phyloP scores from a whole-genome alignment of 371 early-diverging fungal species.

The Globomyces sp. region DNA sequence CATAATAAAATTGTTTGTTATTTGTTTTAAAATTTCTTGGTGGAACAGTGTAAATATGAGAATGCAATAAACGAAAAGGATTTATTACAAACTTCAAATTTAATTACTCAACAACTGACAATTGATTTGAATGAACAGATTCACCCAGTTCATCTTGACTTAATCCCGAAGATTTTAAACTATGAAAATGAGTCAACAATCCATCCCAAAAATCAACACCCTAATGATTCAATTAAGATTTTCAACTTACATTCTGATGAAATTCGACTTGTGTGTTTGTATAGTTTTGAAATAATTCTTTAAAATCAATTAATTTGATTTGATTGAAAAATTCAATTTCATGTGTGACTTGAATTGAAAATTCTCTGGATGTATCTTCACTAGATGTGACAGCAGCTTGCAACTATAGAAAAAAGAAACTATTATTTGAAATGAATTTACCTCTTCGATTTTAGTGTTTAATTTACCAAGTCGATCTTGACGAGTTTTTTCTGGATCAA shows the following conservation, averaged over 20 bases:
- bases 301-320: constrained; percentile 79
- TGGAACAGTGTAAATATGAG: no score
- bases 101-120: no score
- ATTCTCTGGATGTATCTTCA: constrained; percentile 63
- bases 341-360: constrained; percentile 74
- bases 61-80: no score
- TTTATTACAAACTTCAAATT: no score
- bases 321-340: constrained; percentile 78
- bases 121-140: no score
- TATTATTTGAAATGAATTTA: constrained; percentile 23
- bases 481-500: constrained; percentile 78
- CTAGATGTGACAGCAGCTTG: constrained; percentile 76
- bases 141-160: no score
- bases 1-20: no score
- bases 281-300: constrained; percentile 67
- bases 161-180: no score
- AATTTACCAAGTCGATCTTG: constrained; percentile 72
- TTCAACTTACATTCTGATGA: constrained; percentile 63
- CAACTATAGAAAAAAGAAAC: constrained; percentile 52
- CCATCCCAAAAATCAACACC: constrained; percentile 59
- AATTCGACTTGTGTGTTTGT: constrained; percentile 76
- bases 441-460: constrained; percentile 73
- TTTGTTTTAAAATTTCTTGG: no score
- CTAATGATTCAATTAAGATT: constrained; percentile 14
- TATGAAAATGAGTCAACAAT: no score